Evolutionary conservation across 371 early-diverging fungal species (phyloP), one percentile per base, ranked within the genome.

Genomic region (Rhizopus stolonifer): DNA sequence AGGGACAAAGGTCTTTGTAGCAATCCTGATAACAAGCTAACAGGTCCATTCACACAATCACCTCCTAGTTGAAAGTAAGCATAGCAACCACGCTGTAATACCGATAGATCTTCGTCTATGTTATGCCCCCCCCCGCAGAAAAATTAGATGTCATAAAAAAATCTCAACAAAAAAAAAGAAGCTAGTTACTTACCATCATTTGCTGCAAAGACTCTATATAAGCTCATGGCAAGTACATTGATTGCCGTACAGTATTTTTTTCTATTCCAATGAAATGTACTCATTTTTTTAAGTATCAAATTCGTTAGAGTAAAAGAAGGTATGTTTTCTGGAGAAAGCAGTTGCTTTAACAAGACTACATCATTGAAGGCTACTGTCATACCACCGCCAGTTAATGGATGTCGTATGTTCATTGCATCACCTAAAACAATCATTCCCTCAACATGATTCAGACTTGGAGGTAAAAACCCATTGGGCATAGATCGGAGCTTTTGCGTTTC

Each of bases 341-440:
- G 58, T 0, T 83, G 69, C 23, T 70, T 58, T 29, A 93, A 48
- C 9, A 82, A 74, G 1, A 92, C 84, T 3, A 92, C 91, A 69
- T 97, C 98, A 75, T 87, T 87, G 29, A 95, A 73, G 1, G 89
- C 97, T 0, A 97, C 92, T 0, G 98, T 96, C 98, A 97, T 97
- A 15, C 98, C 98, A 54, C 86, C 93, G 40, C 98, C 96, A 1
- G 96, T 96, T 39, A 98, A 70, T 11, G 96, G 95, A 54, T 94
- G 94, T 18, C 96, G 82, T 82, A 96, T 92, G 67, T 97, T 97
- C 70, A 90, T 82, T 2, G 96, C 92, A 75, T 97, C 98, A 44
- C 98, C 98, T 8, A 94, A 63, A 11, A 95, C 62, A 25, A 95
- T 78, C 2, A 91, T 71, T 0, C 98, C 98, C 23, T 72, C 65